A percentile compares a stretch with the other conserved stretches of the same genome.
Evolutionary conservation across 345 rosid genomes (phyloP).

Genomic region (Acer saccharum): DNA sequence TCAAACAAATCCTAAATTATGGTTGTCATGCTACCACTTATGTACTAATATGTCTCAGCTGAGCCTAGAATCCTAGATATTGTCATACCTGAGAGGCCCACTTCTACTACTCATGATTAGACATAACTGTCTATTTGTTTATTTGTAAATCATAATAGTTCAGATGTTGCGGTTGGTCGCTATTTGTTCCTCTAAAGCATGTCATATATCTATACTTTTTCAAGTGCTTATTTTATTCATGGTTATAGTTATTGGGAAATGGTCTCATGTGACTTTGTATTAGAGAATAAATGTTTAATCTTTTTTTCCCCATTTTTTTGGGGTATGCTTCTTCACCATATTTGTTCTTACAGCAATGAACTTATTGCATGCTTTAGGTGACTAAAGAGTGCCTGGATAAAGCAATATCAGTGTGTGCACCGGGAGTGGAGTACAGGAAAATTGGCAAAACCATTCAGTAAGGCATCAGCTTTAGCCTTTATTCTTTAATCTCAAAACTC

Average conservation of each 20-base stretch:
- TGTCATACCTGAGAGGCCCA: background rate
- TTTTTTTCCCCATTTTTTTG: background rate
- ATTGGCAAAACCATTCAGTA: conserved; percentile 91
- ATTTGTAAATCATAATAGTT: no score
- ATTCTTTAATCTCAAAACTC: conserved; percentile 4
- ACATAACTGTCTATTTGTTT: no score
- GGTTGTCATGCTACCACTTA: background rate
- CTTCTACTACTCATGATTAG: background rate
- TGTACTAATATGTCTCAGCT: background rate
- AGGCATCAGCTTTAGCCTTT: conserved; percentile 30
- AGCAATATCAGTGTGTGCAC: conserved; percentile 86
- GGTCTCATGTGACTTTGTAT: conserved; percentile 10
- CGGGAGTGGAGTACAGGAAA: conserved; percentile 77
- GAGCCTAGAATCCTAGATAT: conserved; percentile 1
- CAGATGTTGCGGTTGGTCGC: no score
- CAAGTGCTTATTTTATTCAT: background rate
- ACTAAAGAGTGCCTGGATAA: conserved; percentile 79
- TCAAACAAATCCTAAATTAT: background rate
- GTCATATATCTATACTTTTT: background rate
- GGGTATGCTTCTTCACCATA: conserved; percentile 7
- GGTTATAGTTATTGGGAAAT: background rate
- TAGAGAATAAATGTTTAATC: background rate
- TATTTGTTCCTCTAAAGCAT: no score
- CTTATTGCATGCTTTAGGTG: conserved; percentile 47
- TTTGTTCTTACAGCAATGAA: conserved; percentile 15